A percentile compares a stretch with the other conserved stretches of the same genome.
Conservation (phyloP, 2,329 filamentous ascomycete genomes). For the Sphaerulina musiva region DNA sequence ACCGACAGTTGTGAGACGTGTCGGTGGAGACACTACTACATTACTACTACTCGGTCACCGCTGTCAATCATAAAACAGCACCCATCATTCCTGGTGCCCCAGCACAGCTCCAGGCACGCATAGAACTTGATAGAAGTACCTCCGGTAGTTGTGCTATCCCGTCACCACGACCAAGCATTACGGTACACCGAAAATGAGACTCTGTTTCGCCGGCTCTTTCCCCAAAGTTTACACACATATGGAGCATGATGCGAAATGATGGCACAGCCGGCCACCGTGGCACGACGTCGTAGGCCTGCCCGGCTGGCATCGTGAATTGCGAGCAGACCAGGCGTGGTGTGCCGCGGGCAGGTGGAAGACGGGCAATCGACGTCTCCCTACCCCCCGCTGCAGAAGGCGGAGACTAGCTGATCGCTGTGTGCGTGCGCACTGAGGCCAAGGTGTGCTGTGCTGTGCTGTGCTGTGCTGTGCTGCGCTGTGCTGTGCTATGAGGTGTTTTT, state of each 20-base stretch:
- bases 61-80: neutral
- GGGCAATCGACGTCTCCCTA: neutral
- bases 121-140: too few species aligned
- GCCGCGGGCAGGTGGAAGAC: neutral
- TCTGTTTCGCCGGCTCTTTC: constrained; percentile 1
- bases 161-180: neutral
- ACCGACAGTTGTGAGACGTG: neutral
- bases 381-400: neutral
- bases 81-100: neutral
- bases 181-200: neutral
- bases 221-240: neutral
- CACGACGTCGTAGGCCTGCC: constrained; percentile 12
- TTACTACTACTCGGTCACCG: neutral
- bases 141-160: neutral
- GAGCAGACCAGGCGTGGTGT: neutral
- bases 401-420: neutral
- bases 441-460: too few species aligned
- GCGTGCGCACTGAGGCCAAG: neutral
- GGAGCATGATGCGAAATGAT: neutral
- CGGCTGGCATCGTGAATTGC: neutral
- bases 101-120: neutral
- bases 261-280: constrained; percentile 7
- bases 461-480: too few species aligned
- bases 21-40: neutral
- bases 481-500: neutral